These are phyloP conservation scores for Suillus fuscotomentosus DNA, from an alignment of 768 basidiomycete genomes.

Conservation along the genomic window DNA sequence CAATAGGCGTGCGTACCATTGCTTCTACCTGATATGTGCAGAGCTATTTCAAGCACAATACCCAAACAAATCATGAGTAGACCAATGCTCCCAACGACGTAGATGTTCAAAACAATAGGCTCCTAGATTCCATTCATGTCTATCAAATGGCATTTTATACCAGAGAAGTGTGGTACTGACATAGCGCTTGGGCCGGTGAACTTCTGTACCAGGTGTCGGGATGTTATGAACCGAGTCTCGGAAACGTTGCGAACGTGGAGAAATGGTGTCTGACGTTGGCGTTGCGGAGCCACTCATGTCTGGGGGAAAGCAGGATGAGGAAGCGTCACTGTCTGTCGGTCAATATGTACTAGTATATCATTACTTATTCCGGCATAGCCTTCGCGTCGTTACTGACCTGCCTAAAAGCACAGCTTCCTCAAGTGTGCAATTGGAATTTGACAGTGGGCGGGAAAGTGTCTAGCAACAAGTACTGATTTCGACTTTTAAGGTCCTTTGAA, in stretches of 20 bases:
- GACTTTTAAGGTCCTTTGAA: too few relatives aligned
- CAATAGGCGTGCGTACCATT: conserved; percentile 36
- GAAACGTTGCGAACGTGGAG: conserved; percentile 34
- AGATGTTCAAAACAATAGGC: conserved; percentile 33
- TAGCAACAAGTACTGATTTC: too few relatives aligned
- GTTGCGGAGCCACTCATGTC: not conserved
- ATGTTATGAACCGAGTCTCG: conserved; percentile 48
- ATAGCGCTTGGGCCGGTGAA: conserved; percentile 39
- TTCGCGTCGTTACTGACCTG: not conserved
- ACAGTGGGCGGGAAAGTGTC: too few relatives aligned
- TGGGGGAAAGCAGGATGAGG: not conserved
- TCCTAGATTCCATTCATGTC: conserved; percentile 17
- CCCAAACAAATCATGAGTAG: conserved; percentile 46
- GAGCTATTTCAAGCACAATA: conserved; percentile 46
- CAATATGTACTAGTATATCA: not conserved
- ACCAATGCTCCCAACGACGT: conserved; percentile 39
- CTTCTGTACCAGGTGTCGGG: conserved; percentile 38
- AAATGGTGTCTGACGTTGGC: not conserved
- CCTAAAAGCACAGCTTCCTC: not conserved
- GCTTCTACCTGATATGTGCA: conserved; percentile 38
- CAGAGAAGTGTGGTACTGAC: conserved; percentile 28
- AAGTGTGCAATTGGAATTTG: too few relatives aligned
- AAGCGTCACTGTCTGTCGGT: not conserved
- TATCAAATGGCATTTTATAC: not conserved
- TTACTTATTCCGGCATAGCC: not conserved